Evolutionary conservation across 2,329 filamentous ascomycete genomes (phyloP).

Genomic region (Penicillium oxalicum): DNA sequence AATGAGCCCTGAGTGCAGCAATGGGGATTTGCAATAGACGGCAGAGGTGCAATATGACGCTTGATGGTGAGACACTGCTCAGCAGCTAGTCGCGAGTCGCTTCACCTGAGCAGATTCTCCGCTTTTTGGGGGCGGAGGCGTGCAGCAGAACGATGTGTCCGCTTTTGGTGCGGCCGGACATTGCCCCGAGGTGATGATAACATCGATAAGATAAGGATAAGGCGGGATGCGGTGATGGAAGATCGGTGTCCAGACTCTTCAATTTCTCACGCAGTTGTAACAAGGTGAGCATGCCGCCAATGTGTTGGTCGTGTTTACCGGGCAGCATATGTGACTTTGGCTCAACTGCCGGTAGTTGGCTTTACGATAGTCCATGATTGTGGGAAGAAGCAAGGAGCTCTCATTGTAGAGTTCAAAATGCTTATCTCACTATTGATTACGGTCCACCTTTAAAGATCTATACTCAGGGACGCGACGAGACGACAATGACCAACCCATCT

Average conservation of each 20-base stretch:
- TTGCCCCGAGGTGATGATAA: slow-evolving; percentile 5
- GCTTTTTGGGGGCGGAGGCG: slow-evolving; percentile 23
- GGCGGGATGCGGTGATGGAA: background rate
- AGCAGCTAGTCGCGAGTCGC: slow-evolving; percentile 6
- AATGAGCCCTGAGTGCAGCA: background rate
- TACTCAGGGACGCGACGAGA: no score
- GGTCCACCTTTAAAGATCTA: no score
- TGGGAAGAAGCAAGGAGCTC: no score
- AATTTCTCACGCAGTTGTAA: no score
- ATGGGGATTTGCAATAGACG: background rate
- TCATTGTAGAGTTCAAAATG: no score
- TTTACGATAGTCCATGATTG: no score
- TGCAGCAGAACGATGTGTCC: slow-evolving; percentile 27
- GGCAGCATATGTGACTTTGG: no score
- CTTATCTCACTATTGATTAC: no score
- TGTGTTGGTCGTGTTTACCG: no score
- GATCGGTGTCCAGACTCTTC: background rate
- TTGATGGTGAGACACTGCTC: background rate
- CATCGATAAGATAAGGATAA: background rate
- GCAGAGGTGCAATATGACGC: slow-evolving; percentile 3
- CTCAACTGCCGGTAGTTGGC: no score
- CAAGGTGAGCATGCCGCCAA: no score
- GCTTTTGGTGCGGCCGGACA: slow-evolving; percentile 11
- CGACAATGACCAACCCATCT: no score
- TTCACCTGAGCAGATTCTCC: slow-evolving; percentile 14